Evolutionary conservation across 106 monocot species (phyloP), one percentile per base, ranked within the genome.

Genomic region (Acorus calamus): DNA sequence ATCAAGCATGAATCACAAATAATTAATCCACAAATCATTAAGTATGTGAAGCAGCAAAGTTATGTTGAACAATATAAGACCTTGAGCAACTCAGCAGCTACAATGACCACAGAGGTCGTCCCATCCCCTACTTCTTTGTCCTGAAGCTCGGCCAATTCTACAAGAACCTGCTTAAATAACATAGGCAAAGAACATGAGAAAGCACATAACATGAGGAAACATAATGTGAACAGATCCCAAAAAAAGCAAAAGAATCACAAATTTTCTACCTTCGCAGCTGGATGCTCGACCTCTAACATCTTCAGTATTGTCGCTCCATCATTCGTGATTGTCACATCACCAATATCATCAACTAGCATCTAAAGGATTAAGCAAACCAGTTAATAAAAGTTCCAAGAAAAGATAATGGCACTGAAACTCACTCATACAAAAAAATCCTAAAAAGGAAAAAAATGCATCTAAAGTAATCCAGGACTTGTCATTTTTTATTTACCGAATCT

Each of bases 321-420:
- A 71, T 99, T 99, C 8, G 98, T 99, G 47, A 92, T 99, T 44
- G 92, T 99, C 44, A 99, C 98, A 86, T 99, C 92, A 63, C 98
- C 98, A 72, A 92, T 92, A 63, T 99, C 92, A 88, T 99, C 98
- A 67, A 99, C 98, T 42, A 99, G 67, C 98, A 99, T 99, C 98
- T 99, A 67, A 44, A 60, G 4, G 10, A 41, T 49, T 42, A 53
- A 59, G 52, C 4, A 66, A 60, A 44, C 0, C 42, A 48, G 55
- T 49, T 55, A 77, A 44, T 43, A 49, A 11, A 4, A 41, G 5
- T 9, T 52, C 9, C 11, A 42, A 65, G 52, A 42, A 53, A 9
- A 65, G 5, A n/a, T 42, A 52, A 44, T 4, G 10, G 42, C 65
- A 65, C 42, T 11, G 4, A 9, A 52, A 11, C 43, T 52, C 50